Evolutionary conservation across 164 flowering plant genomes (phyloP).

Genomic region (Dillenia suffruticosa): DNA sequence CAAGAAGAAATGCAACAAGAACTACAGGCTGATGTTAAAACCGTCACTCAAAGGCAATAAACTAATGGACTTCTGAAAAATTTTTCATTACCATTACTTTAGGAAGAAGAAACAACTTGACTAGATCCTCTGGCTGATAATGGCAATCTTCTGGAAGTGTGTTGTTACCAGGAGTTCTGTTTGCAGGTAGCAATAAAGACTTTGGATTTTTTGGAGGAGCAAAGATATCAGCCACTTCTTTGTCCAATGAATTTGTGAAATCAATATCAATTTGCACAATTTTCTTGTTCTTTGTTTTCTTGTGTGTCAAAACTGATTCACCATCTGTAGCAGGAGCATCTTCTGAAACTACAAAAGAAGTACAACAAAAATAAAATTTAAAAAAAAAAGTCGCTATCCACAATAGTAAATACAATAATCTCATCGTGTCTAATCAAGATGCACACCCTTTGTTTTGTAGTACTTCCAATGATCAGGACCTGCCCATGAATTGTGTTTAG

Average conservation of each 20-base stretch:
- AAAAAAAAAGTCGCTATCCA: not conserved
- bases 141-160: constrained; percentile 97
- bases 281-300: constrained; percentile 53
- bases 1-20: not conserved
- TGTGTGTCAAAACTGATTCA: constrained; percentile 40
- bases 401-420: too few relatives aligned
- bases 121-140: constrained; percentile 93
- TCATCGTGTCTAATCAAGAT: too few relatives aligned
- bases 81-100: constrained; percentile 53
- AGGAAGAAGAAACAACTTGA: constrained; percentile 88
- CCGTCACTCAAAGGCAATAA: not conserved
- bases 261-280: constrained; percentile 54
- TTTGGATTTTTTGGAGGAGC: constrained; percentile 83
- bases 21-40: not conserved
- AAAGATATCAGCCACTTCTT: constrained; percentile 59
- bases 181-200: constrained; percentile 64
- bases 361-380: not conserved
- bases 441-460: constrained; percentile 62
- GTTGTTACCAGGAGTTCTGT: constrained; percentile 51
- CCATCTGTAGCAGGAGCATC: constrained; percentile 31
- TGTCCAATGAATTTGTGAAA: constrained; percentile 55
- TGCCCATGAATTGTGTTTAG: constrained; percentile 94
- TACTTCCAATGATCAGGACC: constrained; percentile 99
- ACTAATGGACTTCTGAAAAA: too few relatives aligned
- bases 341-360: constrained; percentile 40